Percentiles rank a stretch among this genome's conserved stretches.
phyloP scores from a whole-genome alignment of 129 eudicot species.

The Centrapalus pauciflorus region DNA sequence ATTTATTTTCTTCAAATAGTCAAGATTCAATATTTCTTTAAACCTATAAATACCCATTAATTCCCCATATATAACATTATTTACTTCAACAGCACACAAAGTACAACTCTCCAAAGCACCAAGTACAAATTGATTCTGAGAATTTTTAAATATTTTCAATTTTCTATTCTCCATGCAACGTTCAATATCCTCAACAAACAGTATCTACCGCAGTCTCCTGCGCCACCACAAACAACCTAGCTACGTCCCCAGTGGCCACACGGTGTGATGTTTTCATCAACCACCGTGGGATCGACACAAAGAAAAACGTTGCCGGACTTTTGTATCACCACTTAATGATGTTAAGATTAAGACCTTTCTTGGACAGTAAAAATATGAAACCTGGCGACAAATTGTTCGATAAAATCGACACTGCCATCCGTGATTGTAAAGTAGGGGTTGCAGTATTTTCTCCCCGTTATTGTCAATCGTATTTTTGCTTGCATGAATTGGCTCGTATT shows the following conservation, averaged over 20 bases:
- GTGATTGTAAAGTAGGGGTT: constrained; percentile 54
- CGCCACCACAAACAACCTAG: constrained; percentile 14
- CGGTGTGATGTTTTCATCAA: constrained; percentile 71
- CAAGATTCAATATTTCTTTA: too few species aligned
- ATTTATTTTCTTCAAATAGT: too few species aligned
- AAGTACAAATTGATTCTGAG: too few species aligned
- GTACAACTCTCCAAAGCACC: too few species aligned
- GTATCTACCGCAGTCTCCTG: constrained; percentile 30
- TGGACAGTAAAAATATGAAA: constrained; percentile 79
- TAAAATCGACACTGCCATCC: constrained; percentile 46
- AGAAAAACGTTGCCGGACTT: constrained; percentile 60
- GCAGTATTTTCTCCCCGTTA: constrained; percentile 77
- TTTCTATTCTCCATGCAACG: constrained; percentile 74
- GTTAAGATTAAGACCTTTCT: constrained; percentile 49
- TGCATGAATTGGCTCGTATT: constrained; percentile 67
- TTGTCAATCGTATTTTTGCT: constrained; percentile 77
- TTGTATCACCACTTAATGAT: constrained; percentile 44
- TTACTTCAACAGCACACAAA: too few species aligned
- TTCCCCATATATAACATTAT: too few species aligned
- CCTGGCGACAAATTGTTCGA: constrained; percentile 78
- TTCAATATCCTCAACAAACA: constrained; percentile 34
- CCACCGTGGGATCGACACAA: constrained; percentile 85
- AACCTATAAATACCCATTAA: too few species aligned
- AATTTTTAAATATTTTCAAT: too few species aligned
- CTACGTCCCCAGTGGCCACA: background rate